These are phyloP conservation scores for Podospora conica DNA, from an alignment of 495 filamentous ascomycete genomes.

Conservation along the genomic window DNA sequence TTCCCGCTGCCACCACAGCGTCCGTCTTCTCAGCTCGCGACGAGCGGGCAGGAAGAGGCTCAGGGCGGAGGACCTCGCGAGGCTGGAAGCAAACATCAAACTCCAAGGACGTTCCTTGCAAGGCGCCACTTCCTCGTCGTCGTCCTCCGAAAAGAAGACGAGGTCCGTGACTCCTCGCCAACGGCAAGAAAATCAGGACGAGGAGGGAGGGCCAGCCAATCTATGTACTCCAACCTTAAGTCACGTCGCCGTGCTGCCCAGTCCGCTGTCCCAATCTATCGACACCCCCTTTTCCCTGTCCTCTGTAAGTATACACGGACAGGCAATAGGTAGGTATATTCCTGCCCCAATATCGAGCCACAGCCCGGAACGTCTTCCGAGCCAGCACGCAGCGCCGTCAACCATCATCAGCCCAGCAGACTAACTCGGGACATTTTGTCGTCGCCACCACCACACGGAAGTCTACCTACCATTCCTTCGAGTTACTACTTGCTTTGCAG, in stretches of 20 bases:
- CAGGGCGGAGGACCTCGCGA: background rate
- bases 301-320: background rate
- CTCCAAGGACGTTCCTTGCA: background rate
- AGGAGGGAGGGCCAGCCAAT: conserved; percentile 12
- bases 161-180: background rate
- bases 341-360: background rate
- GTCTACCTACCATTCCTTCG: background rate
- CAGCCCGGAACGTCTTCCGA: background rate
- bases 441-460: background rate
- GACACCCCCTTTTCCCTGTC: background rate
- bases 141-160: background rate
- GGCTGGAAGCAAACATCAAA: background rate
- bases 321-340: background rate
- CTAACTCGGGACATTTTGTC: background rate
- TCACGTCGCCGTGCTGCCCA: conserved; percentile 3
- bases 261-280: background rate
- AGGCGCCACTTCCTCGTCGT: background rate
- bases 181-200: background rate
- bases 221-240: conserved; percentile 15
- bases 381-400: too few species aligned
- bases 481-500: background rate
- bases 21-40: background rate
- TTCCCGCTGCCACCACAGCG: background rate
- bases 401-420: background rate
- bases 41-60: background rate